Evolutionary conservation across 1,139 yeast genomes (phyloP), one percentile per base, ranked within the genome.

Genomic region (Hemisphaericaspora subhashii): DNA sequence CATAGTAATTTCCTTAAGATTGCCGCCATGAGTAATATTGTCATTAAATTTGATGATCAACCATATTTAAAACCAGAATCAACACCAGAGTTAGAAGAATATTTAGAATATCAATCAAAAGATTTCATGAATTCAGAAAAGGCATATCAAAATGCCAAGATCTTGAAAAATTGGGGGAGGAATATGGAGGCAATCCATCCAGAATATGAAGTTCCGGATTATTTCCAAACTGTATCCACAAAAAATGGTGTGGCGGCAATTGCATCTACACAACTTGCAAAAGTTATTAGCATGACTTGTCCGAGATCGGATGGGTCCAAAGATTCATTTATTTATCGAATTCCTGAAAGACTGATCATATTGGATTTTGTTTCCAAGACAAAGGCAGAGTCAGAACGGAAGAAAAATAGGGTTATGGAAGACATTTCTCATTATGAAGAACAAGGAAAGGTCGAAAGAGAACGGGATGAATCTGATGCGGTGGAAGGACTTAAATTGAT

Each of bases 271-370:
- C 52, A 60, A 17, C 55, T 72, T 36, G 54, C 62, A 12, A 65
- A 67, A 45, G 52, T 69, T 3, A 60, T 74, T 40, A 66, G 72
- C 24, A 60, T 73, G 48, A 56, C 68, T 2, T 49, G 50, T 28
- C 50, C 52, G n/a, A 52, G 48, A 27, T 50, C 45, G 17, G 70
- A 74, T 31, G 55, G 53, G 15, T 42, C 47, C 15, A 50, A 48
- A n/a, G 50, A 45, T 24, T 72, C 78, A 24, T 70, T 78, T 37
- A 70, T 85, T 1, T 84, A 81, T 57, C 66, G 85, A 42, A 53
- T 89, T 2, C 86, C 89, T 0, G 96, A 88, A 49, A 72, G 73
- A 35, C 84, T 88, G 52, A 72, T 92, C 4, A 63, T 85, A 35
- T 62, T 89, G 23, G 96, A 90, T 57, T 92, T 92, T 55, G 59